Evolutionary conservation across 371 early-diverging fungal genomes (phyloP), one percentile per base, ranked within the genome.

Genomic region (Mucor sp.): DNA sequence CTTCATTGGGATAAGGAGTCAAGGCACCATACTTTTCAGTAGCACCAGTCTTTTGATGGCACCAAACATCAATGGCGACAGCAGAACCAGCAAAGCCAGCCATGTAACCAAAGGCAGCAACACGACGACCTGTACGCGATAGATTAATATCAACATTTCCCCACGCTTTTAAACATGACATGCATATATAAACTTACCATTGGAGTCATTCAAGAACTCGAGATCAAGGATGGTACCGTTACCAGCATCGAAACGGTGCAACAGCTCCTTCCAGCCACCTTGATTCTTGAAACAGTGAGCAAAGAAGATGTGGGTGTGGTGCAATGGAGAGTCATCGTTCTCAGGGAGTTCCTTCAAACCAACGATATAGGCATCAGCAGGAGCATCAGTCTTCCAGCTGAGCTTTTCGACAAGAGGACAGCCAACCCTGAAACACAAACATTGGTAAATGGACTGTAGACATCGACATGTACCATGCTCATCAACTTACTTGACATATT

Each of bases 291-390:
- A 98, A 85, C 97, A 97, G 78, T 98, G 97, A 44, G 97, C 98
- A 79, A 98, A 98, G 86, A 96, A 94, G 76, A 98, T 95, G 80
- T 98, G 99, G 27, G 88, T 89, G 79, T 97, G 97, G n/a, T 87
- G 81, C n/a, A 97, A 88, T 55, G 97, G 94, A 39, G 92, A 86
- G 60, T 85, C 80, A 80, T 96, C 96, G 71, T 91, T 90, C 75
- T 97, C 97, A n/a, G 97, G 96, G 32, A 98, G 88, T 77, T 98
- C 99, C 87, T 98, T 98, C 65, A 98, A 88, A 32, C 96, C 99
- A 35, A 96, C 88, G 75, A 98, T 93, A 72, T 93, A 94, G 21
- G 96, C 93, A 66, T 94, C 93, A 15, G 77, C 60, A 57, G 97
- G 97, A 6, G 97, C 97, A 67, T 88, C 86, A 11, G 85, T 87